A percentile compares a stretch with the other conserved stretches of the same genome.
Evolutionary conservation across 371 early-diverging fungal species (phyloP).

Genomic region (Zancudomyces culisetae): DNA sequence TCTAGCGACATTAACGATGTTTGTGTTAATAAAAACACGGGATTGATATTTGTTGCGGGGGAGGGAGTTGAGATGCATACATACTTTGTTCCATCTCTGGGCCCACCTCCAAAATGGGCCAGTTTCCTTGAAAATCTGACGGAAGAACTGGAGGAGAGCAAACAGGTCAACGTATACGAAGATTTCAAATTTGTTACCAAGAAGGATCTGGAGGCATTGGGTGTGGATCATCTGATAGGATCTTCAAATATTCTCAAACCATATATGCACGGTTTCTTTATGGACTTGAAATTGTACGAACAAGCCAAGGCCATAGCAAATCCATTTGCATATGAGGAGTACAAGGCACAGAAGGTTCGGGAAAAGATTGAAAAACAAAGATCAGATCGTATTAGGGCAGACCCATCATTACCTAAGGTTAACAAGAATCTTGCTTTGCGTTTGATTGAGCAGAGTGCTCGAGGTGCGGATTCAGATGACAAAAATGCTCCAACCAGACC

Average conservation of each 20-base stretch:
- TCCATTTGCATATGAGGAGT: conserved; percentile 93
- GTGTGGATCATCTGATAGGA: conserved; percentile 83
- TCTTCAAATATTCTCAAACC: conserved; percentile 84
- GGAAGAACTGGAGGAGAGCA: conserved; percentile 92
- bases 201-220: conserved; percentile 69
- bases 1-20: conserved; percentile 86
- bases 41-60: conserved; percentile 83
- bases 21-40: conserved; percentile 60
- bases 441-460: conserved; percentile 26
- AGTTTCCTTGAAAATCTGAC: conserved; percentile 93
- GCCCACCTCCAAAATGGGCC: conserved; percentile 93
- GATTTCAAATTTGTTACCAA: conserved; percentile 94
- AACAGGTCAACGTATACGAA: conserved; percentile 71
- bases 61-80: conserved; percentile 88
- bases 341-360: conserved; percentile 48
- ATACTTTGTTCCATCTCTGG: conserved; percentile 81
- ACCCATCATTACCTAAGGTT: conserved; percentile 73
- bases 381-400: conserved; percentile 73
- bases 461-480: conserved; percentile 10
- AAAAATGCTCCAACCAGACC: conserved; percentile 13
- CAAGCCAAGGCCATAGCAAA: conserved; percentile 88
- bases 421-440: conserved; percentile 67
- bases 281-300: conserved; percentile 86
- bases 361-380: conserved; percentile 72
- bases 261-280: conserved; percentile 97